Base-by-base conservation (phyloP, 352 stramenopile genomes). In the Phytophthora ohioensis region DNA sequence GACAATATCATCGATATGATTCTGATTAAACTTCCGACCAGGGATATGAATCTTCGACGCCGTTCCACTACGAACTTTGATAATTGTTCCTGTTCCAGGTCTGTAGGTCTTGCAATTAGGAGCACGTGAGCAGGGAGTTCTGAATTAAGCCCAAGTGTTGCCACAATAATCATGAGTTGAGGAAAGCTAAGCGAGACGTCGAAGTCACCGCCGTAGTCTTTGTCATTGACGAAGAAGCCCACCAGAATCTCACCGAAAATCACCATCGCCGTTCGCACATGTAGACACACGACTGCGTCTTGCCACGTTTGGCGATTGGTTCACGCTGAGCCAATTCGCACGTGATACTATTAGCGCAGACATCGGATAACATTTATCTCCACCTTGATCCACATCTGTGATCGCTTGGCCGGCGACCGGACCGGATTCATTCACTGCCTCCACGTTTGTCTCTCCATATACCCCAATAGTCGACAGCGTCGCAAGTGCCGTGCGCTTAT, bases 51-150 rank as follows among this genome's bases (percentile, higher is more conserved):
- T 94, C 27, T 81, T 78, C 27, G 79, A 83, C 13, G 88, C 87
- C 3, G 76, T 69, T 31, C 88, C 85, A 13, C 79, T 88, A 27
- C 87, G 85, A 46, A 97, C 80, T 45, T 91, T 94, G 9, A 84
- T 86, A 49, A 98, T 73, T 6, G 89, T 88, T 12, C 91, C 94
- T 12, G 92, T 77, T 0, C 87, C 87, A 0, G 92, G 92, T 8
- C 93, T 92, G 69, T 98, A 98, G 69, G 98, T 98, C 5, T 92
- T 7, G 90, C 92, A 47, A 98, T 91, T 32, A 92, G 91, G 67
- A 98, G 97, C 35, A 98, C 79, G 55, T 97, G 93, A 13, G 79
- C 66, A 0, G 91, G 90, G 3, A 98, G 67, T 5, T 49, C 72
- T 9, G 77, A 81, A 10, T 87, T 73, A n/a, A 95, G 78, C 92